Conservation (phyloP, 495 filamentous ascomycete species). For the Hypoxylon lenormandii region DNA sequence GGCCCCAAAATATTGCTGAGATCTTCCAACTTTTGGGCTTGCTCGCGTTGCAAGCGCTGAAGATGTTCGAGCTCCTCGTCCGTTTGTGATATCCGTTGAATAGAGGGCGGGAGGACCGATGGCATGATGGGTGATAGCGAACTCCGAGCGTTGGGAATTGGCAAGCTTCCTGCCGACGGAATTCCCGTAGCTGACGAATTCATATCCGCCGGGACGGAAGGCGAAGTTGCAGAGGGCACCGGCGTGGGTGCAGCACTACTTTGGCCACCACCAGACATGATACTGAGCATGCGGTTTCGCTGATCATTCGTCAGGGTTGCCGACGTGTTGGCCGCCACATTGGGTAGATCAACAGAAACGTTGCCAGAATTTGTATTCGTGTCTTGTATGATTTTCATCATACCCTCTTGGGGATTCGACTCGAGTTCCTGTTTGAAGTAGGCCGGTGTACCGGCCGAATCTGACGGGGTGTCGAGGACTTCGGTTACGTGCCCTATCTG, state of each 20-base stretch:
- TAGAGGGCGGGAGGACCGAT: slow-evolving; percentile 66
- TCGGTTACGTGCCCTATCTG: slow-evolving; percentile 63
- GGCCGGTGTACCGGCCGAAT: slow-evolving; percentile 54
- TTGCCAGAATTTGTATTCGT: slow-evolving; percentile 73
- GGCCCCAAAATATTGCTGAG: slow-evolving; percentile 78
- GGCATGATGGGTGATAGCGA: slow-evolving; percentile 67
- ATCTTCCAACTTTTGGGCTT: slow-evolving; percentile 76
- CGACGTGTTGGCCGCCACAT: slow-evolving; percentile 77
- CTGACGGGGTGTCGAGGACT: slow-evolving; percentile 58
- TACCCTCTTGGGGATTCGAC: slow-evolving; percentile 72
- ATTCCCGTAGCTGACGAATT: slow-evolving; percentile 40
- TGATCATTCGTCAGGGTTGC: slow-evolving; percentile 79
- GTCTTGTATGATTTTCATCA: slow-evolving; percentile 88
- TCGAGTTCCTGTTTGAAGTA: slow-evolving; percentile 63
- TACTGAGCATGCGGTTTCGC: slow-evolving; percentile 79
- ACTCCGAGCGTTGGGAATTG: slow-evolving; percentile 52
- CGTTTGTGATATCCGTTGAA: slow-evolving; percentile 72
- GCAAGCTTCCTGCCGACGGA: slow-evolving; percentile 37
- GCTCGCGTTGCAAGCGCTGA: slow-evolving; percentile 76
- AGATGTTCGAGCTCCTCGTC: slow-evolving; percentile 79
- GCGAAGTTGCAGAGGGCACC: slow-evolving; percentile 36
- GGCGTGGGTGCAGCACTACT: slow-evolving; percentile 43
- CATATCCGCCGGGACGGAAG: slow-evolving; percentile 33
- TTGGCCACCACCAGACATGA: slow-evolving; percentile 72
- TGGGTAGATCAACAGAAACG: slow-evolving; percentile 74